Evolutionary conservation across 768 basidiomycete genomes (phyloP).

Genomic region (Nevesoporus exiguus): DNA sequence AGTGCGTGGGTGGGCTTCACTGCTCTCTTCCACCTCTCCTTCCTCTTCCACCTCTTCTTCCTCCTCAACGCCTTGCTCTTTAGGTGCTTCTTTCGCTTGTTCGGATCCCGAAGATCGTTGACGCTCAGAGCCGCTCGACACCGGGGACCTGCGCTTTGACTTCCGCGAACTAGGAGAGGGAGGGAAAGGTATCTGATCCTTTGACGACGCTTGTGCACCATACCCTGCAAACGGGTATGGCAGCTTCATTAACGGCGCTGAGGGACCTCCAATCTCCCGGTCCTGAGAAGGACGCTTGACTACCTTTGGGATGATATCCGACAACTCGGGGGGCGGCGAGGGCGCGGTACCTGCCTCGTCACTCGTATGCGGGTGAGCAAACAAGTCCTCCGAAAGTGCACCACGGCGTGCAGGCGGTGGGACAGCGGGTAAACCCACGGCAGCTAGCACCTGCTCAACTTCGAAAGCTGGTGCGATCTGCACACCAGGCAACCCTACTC

Average conservation of each 20-base stretch:
- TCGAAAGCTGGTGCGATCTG: conserved; percentile 37
- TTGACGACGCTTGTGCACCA: conserved; percentile 58
- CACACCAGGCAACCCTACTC: conserved; percentile 23
- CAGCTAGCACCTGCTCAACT: conserved; percentile 59
- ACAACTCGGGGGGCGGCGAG: conserved; percentile 30
- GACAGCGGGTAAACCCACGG: conserved; percentile 46
- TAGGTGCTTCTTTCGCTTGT: conserved; percentile 23
- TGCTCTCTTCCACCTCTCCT: conserved; percentile 37
- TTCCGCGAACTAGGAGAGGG: conserved; percentile 49
- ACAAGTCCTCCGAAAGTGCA: conserved; percentile 62
- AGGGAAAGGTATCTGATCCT: conserved; percentile 75
- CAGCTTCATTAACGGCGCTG: conserved; percentile 45
- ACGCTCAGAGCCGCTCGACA: conserved; percentile 28
- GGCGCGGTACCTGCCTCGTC: conserved; percentile 25
- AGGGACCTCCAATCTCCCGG: conserved; percentile 36
- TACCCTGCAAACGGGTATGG: conserved; percentile 72
- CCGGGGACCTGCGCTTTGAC: conserved; percentile 33
- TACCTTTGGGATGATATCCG: conserved; percentile 44
- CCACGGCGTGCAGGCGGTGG: conserved; percentile 56
- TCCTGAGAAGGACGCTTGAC: conserved; percentile 48
- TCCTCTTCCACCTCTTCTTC: conserved; percentile 36
- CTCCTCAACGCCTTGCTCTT: conserved; percentile 16
- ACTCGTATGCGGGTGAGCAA: conserved; percentile 44
- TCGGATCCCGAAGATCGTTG: conserved; percentile 30
- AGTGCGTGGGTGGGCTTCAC: conserved; percentile 58